phyloP scores from a whole-genome alignment of 23 red algal genomes.

The Agarophyton chilense region DNA sequence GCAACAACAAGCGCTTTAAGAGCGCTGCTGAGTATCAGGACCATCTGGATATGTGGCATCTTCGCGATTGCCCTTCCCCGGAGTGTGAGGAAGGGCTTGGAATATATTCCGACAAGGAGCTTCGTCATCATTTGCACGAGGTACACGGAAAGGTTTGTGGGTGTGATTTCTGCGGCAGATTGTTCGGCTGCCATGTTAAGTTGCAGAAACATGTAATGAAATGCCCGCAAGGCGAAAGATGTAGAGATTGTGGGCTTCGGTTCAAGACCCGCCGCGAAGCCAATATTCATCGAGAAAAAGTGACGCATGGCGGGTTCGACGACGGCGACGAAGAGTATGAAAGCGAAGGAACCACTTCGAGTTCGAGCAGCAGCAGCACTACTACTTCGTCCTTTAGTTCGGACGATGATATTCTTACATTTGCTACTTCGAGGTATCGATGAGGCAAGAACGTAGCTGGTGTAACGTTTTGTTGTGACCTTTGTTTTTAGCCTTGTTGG shows the following conservation, averaged over 20 bases:
- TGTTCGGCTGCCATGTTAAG: neutral
- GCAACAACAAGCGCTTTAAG: neutral
- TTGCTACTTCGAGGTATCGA: neutral
- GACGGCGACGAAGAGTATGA: neutral
- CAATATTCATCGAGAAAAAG: conserved; percentile 13
- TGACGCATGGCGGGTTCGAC: neutral
- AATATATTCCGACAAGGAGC: conserved; percentile 23
- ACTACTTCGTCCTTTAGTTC: conserved; percentile 1
- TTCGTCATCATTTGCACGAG: neutral
- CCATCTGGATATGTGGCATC: conserved; percentile 21
- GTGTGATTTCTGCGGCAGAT: conserved; percentile 12
- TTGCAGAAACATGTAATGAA: neutral
- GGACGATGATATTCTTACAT: neutral
- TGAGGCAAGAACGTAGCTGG: neutral
- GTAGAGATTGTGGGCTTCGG: conserved; percentile 3
- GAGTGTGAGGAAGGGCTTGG: conserved; percentile 33
- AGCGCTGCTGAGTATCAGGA: neutral
- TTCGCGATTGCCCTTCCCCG: conserved; percentile 8
- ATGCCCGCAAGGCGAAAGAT: neutral
- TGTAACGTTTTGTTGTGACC: neutral
- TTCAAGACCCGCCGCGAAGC: neutral
- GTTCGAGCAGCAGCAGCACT: neutral
- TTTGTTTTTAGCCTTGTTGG: neutral
- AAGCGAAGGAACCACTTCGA: neutral
- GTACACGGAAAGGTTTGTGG: neutral